These are phyloP conservation scores for Davidsoniella australis DNA, from an alignment of 2,329 filamentous ascomycete genomes.

Conservation along the genomic window DNA sequence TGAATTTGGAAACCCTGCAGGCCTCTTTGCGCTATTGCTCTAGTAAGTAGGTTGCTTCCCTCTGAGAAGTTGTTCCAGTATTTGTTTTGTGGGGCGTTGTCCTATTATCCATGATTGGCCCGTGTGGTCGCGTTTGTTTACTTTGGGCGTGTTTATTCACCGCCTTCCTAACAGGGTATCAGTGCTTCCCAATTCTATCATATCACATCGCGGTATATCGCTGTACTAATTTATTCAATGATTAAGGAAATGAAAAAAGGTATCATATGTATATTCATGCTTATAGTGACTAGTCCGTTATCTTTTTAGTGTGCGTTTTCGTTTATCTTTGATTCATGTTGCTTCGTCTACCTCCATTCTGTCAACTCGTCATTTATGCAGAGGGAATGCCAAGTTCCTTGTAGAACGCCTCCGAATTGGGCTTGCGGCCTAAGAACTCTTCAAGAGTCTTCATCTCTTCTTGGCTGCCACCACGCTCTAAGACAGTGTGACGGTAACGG, in stretches of 20 bases:
- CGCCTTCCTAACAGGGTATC: background rate
- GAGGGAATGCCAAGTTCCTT: slow-evolving; percentile 44
- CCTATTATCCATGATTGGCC: slow-evolving; percentile 2
- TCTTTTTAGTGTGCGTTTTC: background rate
- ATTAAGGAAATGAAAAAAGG: background rate
- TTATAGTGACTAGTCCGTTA: background rate
- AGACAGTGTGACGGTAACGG: slow-evolving; percentile 59
- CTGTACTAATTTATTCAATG: no score
- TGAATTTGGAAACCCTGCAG: no score
- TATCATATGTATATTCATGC: slow-evolving; percentile 5
- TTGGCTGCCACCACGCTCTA: slow-evolving; percentile 60
- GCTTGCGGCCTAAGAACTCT: slow-evolving; percentile 62
- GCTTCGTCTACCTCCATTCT: no score
- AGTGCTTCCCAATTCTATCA: no score
- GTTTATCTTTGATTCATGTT: no score
- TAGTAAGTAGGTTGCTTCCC: no score
- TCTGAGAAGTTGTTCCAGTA: background rate
- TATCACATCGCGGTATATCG: no score
- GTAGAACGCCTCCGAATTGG: slow-evolving; percentile 65
- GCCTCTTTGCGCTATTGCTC: no score
- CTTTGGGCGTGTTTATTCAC: slow-evolving; percentile 11
- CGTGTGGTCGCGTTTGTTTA: slow-evolving; percentile 21
- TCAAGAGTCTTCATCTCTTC: slow-evolving; percentile 68
- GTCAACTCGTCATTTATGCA: no score
- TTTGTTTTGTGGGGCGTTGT: slow-evolving; percentile 6